Percentiles rank a stretch among this genome's conserved stretches.
Evolutionary conservation across 148 eudicot genomes (phyloP).

Genomic region (Tetragonia tetragonoides): DNA sequence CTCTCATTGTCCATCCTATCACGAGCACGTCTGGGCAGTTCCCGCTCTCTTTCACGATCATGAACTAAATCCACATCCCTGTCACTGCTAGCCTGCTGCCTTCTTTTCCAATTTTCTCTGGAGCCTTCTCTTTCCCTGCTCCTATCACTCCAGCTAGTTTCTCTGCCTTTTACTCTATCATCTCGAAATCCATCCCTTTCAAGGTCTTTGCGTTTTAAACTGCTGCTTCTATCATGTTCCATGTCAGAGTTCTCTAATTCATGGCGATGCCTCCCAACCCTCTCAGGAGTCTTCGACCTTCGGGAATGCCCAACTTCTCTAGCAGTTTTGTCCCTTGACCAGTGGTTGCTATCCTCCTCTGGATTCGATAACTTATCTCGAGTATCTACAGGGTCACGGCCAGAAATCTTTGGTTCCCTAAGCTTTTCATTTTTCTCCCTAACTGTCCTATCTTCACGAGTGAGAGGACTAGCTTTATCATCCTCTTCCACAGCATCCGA

Average conservation of each 20-base stretch:
- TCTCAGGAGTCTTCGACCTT: conserved; percentile 69
- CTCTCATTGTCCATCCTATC: conserved; percentile 67
- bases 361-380: conserved; percentile 43
- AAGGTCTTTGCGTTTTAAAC: conserved; percentile 52
- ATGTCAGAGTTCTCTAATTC: conserved; percentile 48
- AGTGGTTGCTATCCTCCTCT: conserved; percentile 42
- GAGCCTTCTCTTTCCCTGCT: conserved; percentile 53
- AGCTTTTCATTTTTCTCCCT: conserved; percentile 48
- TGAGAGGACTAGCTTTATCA: conserved; percentile 30
- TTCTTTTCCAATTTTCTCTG: conserved; percentile 63
- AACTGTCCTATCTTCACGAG: conserved; percentile 38
- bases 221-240: conserved; percentile 55
- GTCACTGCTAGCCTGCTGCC: conserved; percentile 45
- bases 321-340: conserved; percentile 45
- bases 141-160: conserved; percentile 58
- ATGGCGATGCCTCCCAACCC: conserved; percentile 53
- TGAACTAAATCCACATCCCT: conserved; percentile 47
- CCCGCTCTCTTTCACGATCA: conserved; percentile 73
- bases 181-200: conserved; percentile 60
- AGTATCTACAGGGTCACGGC: conserved; percentile 36
- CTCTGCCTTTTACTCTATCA: conserved; percentile 61
- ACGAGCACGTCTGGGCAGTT: conserved; percentile 65
- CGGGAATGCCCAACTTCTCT: conserved; percentile 51
- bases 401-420: conserved; percentile 39
- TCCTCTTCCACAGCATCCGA: conserved; percentile 50